These are phyloP conservation scores for Trypanosoma boissoni DNA, from an alignment of 208 protist species.

Conservation along the genomic window DNA sequence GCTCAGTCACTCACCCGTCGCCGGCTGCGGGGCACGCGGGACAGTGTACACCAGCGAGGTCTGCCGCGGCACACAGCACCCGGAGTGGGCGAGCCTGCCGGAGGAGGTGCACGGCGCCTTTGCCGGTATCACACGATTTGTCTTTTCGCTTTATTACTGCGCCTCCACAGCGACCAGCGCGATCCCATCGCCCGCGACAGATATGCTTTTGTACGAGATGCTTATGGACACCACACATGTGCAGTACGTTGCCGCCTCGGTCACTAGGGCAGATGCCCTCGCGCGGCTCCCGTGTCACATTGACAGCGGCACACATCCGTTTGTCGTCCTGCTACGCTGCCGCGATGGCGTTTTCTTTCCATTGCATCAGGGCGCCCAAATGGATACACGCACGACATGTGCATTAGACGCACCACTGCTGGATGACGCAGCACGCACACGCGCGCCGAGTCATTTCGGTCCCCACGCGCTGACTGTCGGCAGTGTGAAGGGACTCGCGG, in stretches of 20 bases:
- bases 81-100: slow-evolving; percentile 37
- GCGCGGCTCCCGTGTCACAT: slow-evolving; percentile 26
- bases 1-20: slow-evolving; percentile 13
- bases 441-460: too few species aligned
- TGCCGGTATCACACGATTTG: slow-evolving; percentile 16
- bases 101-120: slow-evolving; percentile 1
- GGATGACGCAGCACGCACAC: background rate
- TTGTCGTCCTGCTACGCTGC: slow-evolving; percentile 40
- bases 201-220: slow-evolving; percentile 39
- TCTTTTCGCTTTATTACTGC: slow-evolving; percentile 42
- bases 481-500: background rate
- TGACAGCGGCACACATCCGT: slow-evolving; percentile 18
- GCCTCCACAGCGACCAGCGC: slow-evolving; percentile 6
- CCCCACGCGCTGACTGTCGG: slow-evolving; percentile 13
- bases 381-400: too few species aligned
- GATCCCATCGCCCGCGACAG: slow-evolving; percentile 13
- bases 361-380: slow-evolving; percentile 18
- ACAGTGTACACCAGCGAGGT: slow-evolving; percentile 41
- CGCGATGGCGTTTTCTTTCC: slow-evolving; percentile 54
- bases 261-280: slow-evolving; percentile 39
- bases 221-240: slow-evolving; percentile 37
- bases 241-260: slow-evolving; percentile 36
- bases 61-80: slow-evolving; percentile 33
- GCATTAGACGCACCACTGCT: too few species aligned
- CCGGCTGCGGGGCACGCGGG: background rate